These are phyloP conservation scores for Elsinoe batatas DNA, from an alignment of 2,329 filamentous ascomycete genomes.

Conservation along the genomic window DNA sequence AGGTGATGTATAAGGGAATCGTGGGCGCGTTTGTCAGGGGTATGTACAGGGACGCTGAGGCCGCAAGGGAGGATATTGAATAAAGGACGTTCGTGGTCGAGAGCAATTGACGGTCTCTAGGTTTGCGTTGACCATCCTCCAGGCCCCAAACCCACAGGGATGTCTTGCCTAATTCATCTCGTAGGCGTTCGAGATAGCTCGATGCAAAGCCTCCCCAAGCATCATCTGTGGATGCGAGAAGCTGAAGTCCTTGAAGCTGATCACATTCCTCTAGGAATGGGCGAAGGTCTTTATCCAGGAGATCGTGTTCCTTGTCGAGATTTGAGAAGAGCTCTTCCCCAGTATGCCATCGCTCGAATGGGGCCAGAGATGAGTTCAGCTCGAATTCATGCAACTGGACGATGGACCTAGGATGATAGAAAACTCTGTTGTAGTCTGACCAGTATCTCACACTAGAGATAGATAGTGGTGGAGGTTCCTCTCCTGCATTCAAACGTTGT, in stretches of 20 bases:
- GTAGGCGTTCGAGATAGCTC: constrained; percentile 50
- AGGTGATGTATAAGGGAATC: constrained; percentile 47
- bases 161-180: constrained; percentile 86
- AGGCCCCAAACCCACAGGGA: constrained; percentile 80
- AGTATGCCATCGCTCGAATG: constrained; percentile 66
- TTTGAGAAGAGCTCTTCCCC: constrained; percentile 61
- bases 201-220: constrained; percentile 41
- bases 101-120: constrained; percentile 48
- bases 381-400: constrained; percentile 83
- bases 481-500: constrained; percentile 63
- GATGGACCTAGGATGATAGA: constrained; percentile 79
- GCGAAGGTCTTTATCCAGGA: constrained; percentile 82
- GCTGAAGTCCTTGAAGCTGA: constrained; percentile 76
- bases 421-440: constrained; percentile 93
- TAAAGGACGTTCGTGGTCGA: constrained; percentile 65
- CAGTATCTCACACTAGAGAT: constrained; percentile 76
- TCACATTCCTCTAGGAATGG: constrained; percentile 90
- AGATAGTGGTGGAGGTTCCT: constrained; percentile 53
- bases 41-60: constrained; percentile 65
- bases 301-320: constrained; percentile 57
- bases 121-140: constrained; percentile 44
- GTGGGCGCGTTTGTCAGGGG: constrained; percentile 58
- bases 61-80: constrained; percentile 57
- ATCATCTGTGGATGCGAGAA: constrained; percentile 44
- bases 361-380: constrained; percentile 66